Evolutionary conservation across 495 filamentous ascomycete genomes (phyloP), one percentile per base, ranked within the genome.

Genomic region (Bacidia gigantensis): DNA sequence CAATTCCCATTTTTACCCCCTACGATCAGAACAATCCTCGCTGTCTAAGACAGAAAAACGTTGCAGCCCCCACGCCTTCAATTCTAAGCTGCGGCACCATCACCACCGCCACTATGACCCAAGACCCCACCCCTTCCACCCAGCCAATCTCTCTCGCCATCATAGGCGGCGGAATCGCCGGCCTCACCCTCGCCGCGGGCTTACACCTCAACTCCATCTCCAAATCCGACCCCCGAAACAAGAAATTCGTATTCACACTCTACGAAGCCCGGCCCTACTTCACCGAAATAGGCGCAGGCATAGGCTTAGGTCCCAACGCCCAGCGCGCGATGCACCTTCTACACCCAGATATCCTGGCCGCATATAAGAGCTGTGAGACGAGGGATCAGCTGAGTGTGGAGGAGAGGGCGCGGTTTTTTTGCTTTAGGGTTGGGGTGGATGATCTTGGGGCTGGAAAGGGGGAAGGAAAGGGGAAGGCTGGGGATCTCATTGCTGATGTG

Each of bases 241-340:
- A 61, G 20, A 55, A 58, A 17, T 58, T 82, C 38, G 62, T 67
- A 1, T 57, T 72, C 46, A 73, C 65, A 3, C 60, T 81, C 48
- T 82, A 80, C 64, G 78, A 81, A 53, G 67, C 74, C 10, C 70
- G 71, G 0, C 46, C 59, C 3, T 56, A 56, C 0, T 75, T 81
- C 38, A 64, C 64, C 1, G 75, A 78, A 54, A 72, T 84, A 2
- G 82, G 82, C 24, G 81, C 81, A 1, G 81, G 80, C 11, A 70
- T 84, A 2, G 72, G 69, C 11, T 74, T 84, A 35, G 74, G 74
- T 0, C 72, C 78, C 29, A 83, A 83, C 59, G 69, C 79, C 5
- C 64, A 72, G 3, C 64, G 69, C 1, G 79, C 79, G 0, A 78
- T 84, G 72, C 57, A 60, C 3, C 38, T 74, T 3, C 71, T 80